Base-by-base conservation (phyloP, 495 filamentous ascomycete genomes). In the Penicillium paxilli region DNA sequence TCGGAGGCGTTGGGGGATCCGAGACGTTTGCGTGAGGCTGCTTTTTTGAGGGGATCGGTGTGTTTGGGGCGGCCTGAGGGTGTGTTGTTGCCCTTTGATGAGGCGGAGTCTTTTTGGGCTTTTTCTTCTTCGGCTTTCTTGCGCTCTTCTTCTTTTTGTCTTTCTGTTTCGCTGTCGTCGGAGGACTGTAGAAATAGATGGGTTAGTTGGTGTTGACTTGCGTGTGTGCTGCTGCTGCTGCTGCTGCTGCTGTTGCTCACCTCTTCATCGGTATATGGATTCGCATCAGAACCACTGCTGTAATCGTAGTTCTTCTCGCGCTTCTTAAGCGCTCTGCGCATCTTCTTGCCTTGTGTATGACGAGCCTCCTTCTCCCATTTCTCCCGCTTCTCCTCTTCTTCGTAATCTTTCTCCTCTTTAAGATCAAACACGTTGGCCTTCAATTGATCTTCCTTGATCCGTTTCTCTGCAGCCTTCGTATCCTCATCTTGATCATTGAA, bases 1-100 rank as follows among this genome's bases (percentile, higher is more conserved):
- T 97, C 87, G 11, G 94, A 97, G 17, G 86, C 79, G 59, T 90
- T 86, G 6, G 92, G 91, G 24, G 93, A 96, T 24, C 93, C 92
- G 19, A 87, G 77, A 16, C 94, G 86, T 72, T 97, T 98, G 42
- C 92, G 83, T 44, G 73, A 60, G 23, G 64, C 60, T 8, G 66
- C 19, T 4, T 91, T 89, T 73, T 88, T 90, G n/a, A 77, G 61
- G 11, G 71, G 35, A 52, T 80, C 77, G 9, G 60, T 67, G 51
- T 77, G 70, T 55, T 76, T 77, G 16, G 65, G 64, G 52, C 83
- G 85, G 23, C 87, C 84, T 20, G 88, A 86, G 0, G 92, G 89
- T 3, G 91, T 92, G 50, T 80, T 91, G 22, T 80, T 83, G 25
- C 89, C 88, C 65, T 89, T 91, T 9, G 84, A 83, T 14, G 82